Evolutionary conservation across 2,329 filamentous ascomycete genomes (phyloP).

Genomic region (Lasiodiplodia citricola): DNA sequence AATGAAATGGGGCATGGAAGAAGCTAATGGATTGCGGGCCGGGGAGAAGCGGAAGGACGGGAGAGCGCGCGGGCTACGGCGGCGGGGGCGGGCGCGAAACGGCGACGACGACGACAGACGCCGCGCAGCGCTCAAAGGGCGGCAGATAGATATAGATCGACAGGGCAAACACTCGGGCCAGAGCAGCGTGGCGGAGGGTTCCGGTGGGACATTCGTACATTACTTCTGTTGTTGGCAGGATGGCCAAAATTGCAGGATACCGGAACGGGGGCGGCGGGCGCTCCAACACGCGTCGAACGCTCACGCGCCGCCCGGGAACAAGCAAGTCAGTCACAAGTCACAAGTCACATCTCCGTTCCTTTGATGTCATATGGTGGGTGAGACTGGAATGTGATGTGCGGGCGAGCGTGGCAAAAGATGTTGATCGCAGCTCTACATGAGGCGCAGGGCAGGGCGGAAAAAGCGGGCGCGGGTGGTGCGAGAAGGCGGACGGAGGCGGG

Average conservation of each 20-base stretch:
- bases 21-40: neutral
- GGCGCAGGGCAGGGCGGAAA: neutral
- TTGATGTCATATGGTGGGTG: neutral
- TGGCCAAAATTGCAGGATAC: constrained; percentile 12
- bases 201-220: neutral
- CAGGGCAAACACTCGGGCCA: neutral
- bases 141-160: constrained; percentile 10
- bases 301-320: constrained; percentile 8
- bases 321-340: neutral
- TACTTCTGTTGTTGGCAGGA: neutral
- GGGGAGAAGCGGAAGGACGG: neutral
- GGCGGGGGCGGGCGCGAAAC: neutral
- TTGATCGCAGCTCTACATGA: neutral
- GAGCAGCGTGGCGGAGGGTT: neutral
- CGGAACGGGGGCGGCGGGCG: neutral
- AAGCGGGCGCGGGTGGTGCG: neutral
- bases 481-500: neutral
- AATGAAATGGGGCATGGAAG: neutral
- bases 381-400: neutral
- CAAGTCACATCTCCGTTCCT: neutral
- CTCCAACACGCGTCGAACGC: neutral
- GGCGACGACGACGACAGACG: neutral
- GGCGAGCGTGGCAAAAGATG: neutral
- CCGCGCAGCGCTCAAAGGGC: neutral
- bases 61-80: neutral